Conservation (phyloP, 805 yeast species). For the Yarrowia sp. region DNA sequence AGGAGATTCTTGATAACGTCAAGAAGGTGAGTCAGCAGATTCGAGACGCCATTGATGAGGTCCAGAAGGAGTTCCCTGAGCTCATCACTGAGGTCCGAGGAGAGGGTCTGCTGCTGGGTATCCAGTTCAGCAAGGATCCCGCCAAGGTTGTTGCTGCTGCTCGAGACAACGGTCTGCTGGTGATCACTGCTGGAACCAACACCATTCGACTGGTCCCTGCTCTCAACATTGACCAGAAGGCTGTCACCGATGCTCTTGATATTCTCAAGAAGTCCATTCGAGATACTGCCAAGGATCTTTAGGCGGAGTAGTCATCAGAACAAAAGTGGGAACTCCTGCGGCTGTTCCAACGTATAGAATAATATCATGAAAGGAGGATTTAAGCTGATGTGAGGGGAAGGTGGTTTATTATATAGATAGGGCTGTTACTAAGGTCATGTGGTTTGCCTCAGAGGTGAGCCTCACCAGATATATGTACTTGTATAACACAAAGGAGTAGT, state of each 20-base stretch:
- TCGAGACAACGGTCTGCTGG: slow-evolving; percentile 73
- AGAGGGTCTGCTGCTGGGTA: slow-evolving; percentile 80
- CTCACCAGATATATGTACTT: too few species aligned
- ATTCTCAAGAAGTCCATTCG: slow-evolving; percentile 43
- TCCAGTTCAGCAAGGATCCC: slow-evolving; percentile 70
- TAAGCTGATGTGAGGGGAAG: too few species aligned
- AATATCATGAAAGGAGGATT: too few species aligned
- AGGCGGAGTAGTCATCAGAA: too few species aligned
- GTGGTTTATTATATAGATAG: too few species aligned
- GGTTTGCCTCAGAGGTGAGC: too few species aligned
- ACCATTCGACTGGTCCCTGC: slow-evolving; percentile 92
- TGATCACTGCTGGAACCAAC: slow-evolving; percentile 89
- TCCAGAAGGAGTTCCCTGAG: slow-evolving; percentile 55
- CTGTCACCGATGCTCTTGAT: slow-evolving; percentile 65
- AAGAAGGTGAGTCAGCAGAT: slow-evolving; percentile 57
- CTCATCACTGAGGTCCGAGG: slow-evolving; percentile 74
- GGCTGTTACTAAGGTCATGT: too few species aligned
- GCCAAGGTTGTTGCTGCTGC: slow-evolving; percentile 59
- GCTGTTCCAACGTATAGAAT: too few species aligned
- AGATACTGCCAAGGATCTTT: not conserved
- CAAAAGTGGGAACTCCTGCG: too few species aligned
- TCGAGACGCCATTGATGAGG: slow-evolving; percentile 41
- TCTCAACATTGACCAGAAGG: slow-evolving; percentile 69
- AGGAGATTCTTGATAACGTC: slow-evolving; percentile 59
- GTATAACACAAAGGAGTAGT: too few species aligned